Evolutionary conservation across 345 rosid species (phyloP).

Genomic region (Turnera subulata): DNA sequence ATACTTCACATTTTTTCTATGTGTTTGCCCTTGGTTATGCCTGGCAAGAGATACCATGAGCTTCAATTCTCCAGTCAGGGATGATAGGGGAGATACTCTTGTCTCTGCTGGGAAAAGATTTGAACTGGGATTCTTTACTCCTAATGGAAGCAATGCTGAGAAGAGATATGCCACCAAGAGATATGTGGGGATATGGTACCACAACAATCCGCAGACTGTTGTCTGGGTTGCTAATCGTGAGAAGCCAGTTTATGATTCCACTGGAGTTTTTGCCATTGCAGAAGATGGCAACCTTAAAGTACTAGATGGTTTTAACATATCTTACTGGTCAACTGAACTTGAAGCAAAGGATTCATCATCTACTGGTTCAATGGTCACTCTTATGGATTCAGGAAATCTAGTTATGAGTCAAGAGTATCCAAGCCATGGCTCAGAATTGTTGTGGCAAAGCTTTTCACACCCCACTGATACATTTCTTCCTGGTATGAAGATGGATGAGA

Average conservation of each 20-base stretch:
- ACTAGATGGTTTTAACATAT: constrained; percentile 23
- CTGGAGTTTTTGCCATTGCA: constrained; percentile 10
- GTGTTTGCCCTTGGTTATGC: too few relatives aligned
- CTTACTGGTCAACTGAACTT: constrained; percentile 19
- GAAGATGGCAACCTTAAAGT: constrained; percentile 32
- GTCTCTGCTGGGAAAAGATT: constrained; percentile 20
- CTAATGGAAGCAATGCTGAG: constrained; percentile 26
- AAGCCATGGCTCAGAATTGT: too few relatives aligned
- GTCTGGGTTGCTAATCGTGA: constrained; percentile 52
- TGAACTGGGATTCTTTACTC: constrained; percentile 43
- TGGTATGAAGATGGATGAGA: constrained; percentile 26
- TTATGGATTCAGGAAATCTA: too few relatives aligned
- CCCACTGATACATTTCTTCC: constrained; percentile 22
- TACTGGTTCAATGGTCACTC: too few relatives aligned
- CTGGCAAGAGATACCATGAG: constrained; percentile 19
- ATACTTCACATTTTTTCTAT: too few relatives aligned
- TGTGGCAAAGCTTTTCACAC: constrained; percentile 19
- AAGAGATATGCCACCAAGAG: too few relatives aligned
- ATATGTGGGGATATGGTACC: constrained; percentile 46
- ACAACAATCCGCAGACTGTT: constrained; percentile 21
- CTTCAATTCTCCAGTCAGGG: neutral
- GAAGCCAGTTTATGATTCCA: constrained; percentile 17
- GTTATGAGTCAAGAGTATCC: too few relatives aligned
- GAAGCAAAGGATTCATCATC: too few relatives aligned
- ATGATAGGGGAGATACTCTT: constrained; percentile 16